Evolutionary conservation across 176 grass and related monocot species (phyloP), one percentile per base, ranked within the genome.

Genomic region (Ananas comosus): DNA sequence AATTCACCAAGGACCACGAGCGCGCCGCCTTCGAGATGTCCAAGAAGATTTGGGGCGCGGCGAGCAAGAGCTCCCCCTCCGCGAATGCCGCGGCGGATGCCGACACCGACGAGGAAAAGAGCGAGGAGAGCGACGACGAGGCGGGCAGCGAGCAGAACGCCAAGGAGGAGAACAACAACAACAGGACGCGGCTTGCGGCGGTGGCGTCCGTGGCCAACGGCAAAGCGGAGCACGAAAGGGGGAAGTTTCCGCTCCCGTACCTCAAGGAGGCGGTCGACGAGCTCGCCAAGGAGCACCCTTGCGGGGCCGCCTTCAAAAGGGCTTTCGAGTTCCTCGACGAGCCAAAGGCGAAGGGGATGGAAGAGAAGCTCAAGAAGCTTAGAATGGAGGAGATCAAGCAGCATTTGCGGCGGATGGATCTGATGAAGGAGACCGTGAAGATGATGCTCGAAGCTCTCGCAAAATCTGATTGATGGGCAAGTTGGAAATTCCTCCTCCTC

Each of bases 381-480:
- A 83, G 70, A 71, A 27, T 83, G 53, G 68, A 49, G 16, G 79
- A 85, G 79, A 85, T 88, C 52, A 88, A 53, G 24, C 85, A 80
- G 63, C 85, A 91, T 66, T 70, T 91, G 73, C 73, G 67, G 2
- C 19, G 85, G 64, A 85, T 85, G 76, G 82, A 91, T 67, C 76
- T 91, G 67, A 85, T 85, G 82, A 88, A 88, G 79, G 85, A 92
- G 12, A 85, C 85, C 6, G 73, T 91, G 27, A 85, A 76, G 85
- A 76, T 87, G 75, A 80, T 91, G 70, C 70, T 85, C 58, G 79
- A 87, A 68, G 79, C 69, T 23, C 61, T 91, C 25, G 72, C 79
- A 27, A 75, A 64, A 58, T 70, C 76, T 51, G 76, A 85, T 6
- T 71, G 75, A 83, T 10, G 17, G 76, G 2, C 50, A 28, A 54